These are phyloP conservation scores for Keithomyces neogunnii DNA, from an alignment of 2,329 filamentous ascomycete genomes.

Conservation along the genomic window DNA sequence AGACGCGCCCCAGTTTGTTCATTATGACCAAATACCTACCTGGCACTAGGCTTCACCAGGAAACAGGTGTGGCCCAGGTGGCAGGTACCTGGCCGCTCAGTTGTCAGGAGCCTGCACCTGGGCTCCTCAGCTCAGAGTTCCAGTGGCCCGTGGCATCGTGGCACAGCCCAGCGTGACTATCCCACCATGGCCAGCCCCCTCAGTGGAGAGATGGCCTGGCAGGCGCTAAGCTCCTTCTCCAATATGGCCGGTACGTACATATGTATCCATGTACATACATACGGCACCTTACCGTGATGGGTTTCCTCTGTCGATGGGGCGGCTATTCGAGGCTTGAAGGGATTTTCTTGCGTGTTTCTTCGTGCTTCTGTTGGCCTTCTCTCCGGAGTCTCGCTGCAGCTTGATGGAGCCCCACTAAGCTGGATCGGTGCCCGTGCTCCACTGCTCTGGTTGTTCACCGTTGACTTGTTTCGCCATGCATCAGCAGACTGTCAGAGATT, in stretches of 20 bases:
- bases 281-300: constrained; percentile 3
- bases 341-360: constrained; percentile 3
- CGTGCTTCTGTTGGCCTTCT: constrained; percentile 8
- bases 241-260: too few relatives aligned
- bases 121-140: too few relatives aligned
- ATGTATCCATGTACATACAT: not conserved
- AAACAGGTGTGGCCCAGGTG: constrained; percentile 18
- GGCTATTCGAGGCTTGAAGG: constrained; percentile 27
- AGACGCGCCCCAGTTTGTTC: constrained; percentile 10
- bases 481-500: constrained; percentile 15
- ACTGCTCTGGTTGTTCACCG: constrained; percentile 1
- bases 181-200: not conserved
- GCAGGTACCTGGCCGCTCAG: constrained; percentile 17
- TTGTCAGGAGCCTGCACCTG: constrained; percentile 17
- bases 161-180: constrained; percentile 3
- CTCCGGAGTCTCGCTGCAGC: constrained; percentile 3
- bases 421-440: constrained; percentile 6
- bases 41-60: constrained; percentile 20
- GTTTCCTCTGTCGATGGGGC: constrained; percentile 10
- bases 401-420: constrained; percentile 7
- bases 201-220: not conserved
- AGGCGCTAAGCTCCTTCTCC: too few relatives aligned
- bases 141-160: constrained; percentile 3
- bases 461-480: constrained; percentile 9
- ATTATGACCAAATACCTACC: constrained; percentile 24